Evolutionary conservation across 306 rosid genomes (phyloP).

Genomic region (Cicer pinnatifidum): DNA sequence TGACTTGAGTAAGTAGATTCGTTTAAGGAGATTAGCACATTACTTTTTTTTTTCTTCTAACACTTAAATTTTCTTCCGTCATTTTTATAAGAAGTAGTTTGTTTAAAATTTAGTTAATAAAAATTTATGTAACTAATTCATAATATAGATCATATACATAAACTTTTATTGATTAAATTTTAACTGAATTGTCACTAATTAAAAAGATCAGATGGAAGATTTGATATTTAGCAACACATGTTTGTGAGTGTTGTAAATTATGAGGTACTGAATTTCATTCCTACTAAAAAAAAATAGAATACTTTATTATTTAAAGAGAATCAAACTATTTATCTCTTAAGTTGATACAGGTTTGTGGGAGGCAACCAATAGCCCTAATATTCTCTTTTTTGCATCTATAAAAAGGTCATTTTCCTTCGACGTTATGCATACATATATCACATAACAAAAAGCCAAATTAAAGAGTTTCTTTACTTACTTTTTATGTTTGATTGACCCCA

Average conservation of each 20-base stretch:
- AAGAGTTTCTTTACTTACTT: neutral
- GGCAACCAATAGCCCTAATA: neutral
- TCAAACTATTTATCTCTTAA: neutral
- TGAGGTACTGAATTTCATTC: too few species aligned
- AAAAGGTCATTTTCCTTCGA: neutral
- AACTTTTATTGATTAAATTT: too few species aligned
- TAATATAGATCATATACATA: too few species aligned
- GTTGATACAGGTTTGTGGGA: neutral
- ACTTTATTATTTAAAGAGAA: neutral
- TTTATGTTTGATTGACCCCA: neutral
- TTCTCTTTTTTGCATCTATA: slow-evolving; percentile 32
- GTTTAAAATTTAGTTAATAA: too few species aligned
- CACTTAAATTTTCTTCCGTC: neutral
- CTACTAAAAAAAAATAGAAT: too few species aligned
- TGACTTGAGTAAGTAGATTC: neutral
- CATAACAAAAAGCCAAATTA: neutral
- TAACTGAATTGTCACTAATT: too few species aligned
- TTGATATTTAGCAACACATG: too few species aligned
- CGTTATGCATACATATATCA: neutral
- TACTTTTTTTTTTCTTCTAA: neutral
- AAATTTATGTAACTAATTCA: too few species aligned
- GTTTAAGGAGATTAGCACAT: neutral
- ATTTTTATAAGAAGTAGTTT: too few species aligned
- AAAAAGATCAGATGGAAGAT: too few species aligned
- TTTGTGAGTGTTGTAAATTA: too few species aligned